These are phyloP conservation scores for Brachypodium distachyon DNA, from an alignment of 202 grass and related monocot genomes.

Conservation along the genomic window DNA sequence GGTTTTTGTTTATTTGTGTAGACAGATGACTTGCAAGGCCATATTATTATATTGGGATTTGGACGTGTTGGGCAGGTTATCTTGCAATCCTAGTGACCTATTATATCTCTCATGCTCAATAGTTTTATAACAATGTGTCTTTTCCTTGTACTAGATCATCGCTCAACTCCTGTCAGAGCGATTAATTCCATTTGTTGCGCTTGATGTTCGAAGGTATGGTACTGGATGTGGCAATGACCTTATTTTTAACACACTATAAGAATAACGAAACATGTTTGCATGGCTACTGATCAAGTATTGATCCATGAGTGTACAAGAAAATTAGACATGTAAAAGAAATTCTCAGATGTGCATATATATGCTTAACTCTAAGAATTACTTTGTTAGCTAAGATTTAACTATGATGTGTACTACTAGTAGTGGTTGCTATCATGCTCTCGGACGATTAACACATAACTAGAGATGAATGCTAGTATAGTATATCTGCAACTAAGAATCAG, in stretches of 20 bases:
- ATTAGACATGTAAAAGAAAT: neutral
- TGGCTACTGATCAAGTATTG: neutral
- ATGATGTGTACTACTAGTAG: neutral
- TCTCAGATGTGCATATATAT: neutral
- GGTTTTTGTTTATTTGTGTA: constrained; percentile 33
- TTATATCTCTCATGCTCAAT: neutral
- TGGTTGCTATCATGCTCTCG: constrained; percentile 6
- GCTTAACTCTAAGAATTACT: neutral
- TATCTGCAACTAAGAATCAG: neutral
- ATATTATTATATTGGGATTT: constrained; percentile 99
- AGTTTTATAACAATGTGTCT: constrained; percentile 6
- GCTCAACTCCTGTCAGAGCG: constrained; percentile 95
- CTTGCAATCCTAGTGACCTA: constrained; percentile 23
- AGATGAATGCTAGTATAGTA: constrained; percentile 9
- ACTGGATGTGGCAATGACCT: constrained; percentile 17
- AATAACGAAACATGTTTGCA: neutral
- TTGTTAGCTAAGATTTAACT: neutral
- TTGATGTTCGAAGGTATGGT: constrained; percentile 86
- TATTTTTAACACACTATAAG: neutral
- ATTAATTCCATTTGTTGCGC: constrained; percentile 95
- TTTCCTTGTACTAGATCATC: constrained; percentile 57
- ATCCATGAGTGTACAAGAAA: neutral
- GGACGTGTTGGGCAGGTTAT: constrained; percentile 96
- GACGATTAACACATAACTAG: neutral
- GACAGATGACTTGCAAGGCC: constrained; percentile 98